Evolutionary conservation across 495 filamentous ascomycete species (phyloP).

Genomic region (Aspergillus taichungensis): DNA sequence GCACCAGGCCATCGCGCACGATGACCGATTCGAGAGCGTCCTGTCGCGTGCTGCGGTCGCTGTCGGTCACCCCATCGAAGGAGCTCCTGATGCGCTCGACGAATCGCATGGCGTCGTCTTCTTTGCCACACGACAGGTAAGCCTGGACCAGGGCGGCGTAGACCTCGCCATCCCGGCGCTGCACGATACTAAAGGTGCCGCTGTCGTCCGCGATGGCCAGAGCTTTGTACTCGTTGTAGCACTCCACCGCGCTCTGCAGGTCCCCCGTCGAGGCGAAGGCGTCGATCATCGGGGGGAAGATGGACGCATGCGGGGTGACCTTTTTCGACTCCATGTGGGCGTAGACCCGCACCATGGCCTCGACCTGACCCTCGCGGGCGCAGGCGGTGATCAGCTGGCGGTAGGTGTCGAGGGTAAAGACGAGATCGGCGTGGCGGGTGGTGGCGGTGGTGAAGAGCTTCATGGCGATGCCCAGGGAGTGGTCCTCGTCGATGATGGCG

Average conservation of each 20-base stretch:
- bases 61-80: slow-evolving; percentile 48
- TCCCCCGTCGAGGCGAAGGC: slow-evolving; percentile 77
- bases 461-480: slow-evolving; percentile 73
- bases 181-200: slow-evolving; percentile 58
- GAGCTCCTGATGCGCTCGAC: slow-evolving; percentile 62
- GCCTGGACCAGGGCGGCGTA: slow-evolving; percentile 84
- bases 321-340: slow-evolving; percentile 77
- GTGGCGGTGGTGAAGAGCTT: slow-evolving; percentile 74
- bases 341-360: slow-evolving; percentile 83
- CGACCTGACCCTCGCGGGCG: slow-evolving; percentile 63
- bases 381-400: slow-evolving; percentile 75
- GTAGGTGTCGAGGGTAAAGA: slow-evolving; percentile 68
- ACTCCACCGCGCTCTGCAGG: slow-evolving; percentile 81
- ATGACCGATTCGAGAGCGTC: slow-evolving; percentile 59
- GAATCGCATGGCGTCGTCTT: slow-evolving; percentile 73
- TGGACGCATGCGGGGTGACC: slow-evolving; percentile 63
- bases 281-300: slow-evolving; percentile 86
- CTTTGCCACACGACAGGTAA: slow-evolving; percentile 70
- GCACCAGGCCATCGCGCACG: slow-evolving; percentile 63
- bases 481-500: slow-evolving; percentile 74
- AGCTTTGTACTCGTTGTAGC: slow-evolving; percentile 86
- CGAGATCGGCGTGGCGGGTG: slow-evolving; percentile 36
- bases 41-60: slow-evolving; percentile 39
- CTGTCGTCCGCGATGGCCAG: slow-evolving; percentile 74
- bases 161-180: slow-evolving; percentile 71